Evolutionary conservation across 2,329 filamentous ascomycete genomes (phyloP), one percentile per base, ranked within the genome.

Genomic region (Microdochium nivale): DNA sequence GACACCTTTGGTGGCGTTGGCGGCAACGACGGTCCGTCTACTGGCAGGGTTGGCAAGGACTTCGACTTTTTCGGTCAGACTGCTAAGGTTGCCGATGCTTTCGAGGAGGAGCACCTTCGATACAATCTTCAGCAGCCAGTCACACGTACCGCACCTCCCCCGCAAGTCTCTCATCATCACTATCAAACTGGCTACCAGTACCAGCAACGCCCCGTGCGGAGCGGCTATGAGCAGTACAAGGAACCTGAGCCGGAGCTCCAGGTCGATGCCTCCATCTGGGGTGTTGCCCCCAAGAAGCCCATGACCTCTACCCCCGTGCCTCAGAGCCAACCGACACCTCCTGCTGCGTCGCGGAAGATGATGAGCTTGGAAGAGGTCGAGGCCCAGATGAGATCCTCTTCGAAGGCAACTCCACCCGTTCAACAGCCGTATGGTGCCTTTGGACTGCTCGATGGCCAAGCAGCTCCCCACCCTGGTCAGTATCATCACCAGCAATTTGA

Each of bases 301-400:
- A 60, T 63, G n/a, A 60, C 62, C 23, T 25, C 48, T 21, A 35
- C 48, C 19, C 52, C 59, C 19, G 48, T 54, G 19, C 21, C 55
- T 24, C 57, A 53, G 25, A 32, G 25, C 9, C 60, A 61, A 23
- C 49, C 52, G 13, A 53, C 46, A 3, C 47, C 55, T 2, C 50
- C 69, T 4, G 67, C 72, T 47, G 61, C 61, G 19, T 65, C 77
- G 43, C 83, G 84, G 62, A 96, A 91, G 73, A 86, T 96, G 71
- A 85, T 99, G 87, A 97, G 90, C 62, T 69, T 99, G 62, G 94
- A 97, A 66, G 94, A 99, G 72, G 91, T 99, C 21, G 94, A 99
- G 71, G 92, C 92, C 51, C 85, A 90, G 57, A 91, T 99, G 86
- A 83, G 88, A 54, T 77, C 80, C 32, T 86, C 91, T 59, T 71